Evolutionary conservation across 768 basidiomycete species (phyloP).

Genomic region (Suillus brevipes): DNA sequence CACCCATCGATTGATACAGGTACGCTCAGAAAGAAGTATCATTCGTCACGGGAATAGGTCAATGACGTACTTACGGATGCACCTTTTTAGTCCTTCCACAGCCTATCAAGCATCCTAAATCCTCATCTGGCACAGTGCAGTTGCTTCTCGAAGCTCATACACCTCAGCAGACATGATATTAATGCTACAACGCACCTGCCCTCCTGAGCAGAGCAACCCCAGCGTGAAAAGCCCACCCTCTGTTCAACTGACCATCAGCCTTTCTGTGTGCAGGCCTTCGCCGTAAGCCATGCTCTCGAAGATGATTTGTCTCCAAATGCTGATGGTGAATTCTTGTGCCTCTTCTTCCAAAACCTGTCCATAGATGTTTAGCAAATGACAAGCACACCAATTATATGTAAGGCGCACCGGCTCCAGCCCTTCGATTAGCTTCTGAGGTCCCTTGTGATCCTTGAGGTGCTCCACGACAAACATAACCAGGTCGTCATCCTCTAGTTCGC

Average conservation of each 20-base stretch:
- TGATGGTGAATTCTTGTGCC: slow-evolving; percentile 72
- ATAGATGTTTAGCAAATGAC: slow-evolving; percentile 7
- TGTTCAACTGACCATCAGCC: slow-evolving; percentile 70
- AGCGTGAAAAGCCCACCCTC: slow-evolving; percentile 19
- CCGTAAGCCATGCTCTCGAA: slow-evolving; percentile 95
- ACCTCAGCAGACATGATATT: slow-evolving; percentile 42
- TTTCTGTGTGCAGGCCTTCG: slow-evolving; percentile 85
- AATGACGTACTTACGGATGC: slow-evolving; percentile 60
- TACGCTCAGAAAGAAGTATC: slow-evolving; percentile 30
- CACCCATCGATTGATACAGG: slow-evolving; percentile 6
- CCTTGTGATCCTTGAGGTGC: slow-evolving; percentile 88
- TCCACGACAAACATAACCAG: slow-evolving; percentile 92
- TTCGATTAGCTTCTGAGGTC: slow-evolving; percentile 81
- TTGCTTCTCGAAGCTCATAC: slow-evolving; percentile 32
- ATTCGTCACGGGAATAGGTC: slow-evolving; percentile 46
- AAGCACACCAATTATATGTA: background rate
- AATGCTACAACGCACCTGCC: slow-evolving; percentile 68
- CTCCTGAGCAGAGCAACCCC: slow-evolving; percentile 29
- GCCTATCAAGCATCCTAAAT: slow-evolving; percentile 9
- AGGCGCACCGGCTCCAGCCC: slow-evolving; percentile 85
- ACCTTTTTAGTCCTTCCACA: slow-evolving; percentile 9
- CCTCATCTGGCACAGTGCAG: slow-evolving; percentile 18
- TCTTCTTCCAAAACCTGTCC: slow-evolving; percentile 89
- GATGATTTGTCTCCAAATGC: slow-evolving; percentile 88
- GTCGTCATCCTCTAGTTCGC: slow-evolving; percentile 92